A percentile compares a stretch with the other conserved stretches of the same genome.
Evolutionary conservation across 805 yeast species (phyloP).

Genomic region (Saturnispora hagleri): DNA sequence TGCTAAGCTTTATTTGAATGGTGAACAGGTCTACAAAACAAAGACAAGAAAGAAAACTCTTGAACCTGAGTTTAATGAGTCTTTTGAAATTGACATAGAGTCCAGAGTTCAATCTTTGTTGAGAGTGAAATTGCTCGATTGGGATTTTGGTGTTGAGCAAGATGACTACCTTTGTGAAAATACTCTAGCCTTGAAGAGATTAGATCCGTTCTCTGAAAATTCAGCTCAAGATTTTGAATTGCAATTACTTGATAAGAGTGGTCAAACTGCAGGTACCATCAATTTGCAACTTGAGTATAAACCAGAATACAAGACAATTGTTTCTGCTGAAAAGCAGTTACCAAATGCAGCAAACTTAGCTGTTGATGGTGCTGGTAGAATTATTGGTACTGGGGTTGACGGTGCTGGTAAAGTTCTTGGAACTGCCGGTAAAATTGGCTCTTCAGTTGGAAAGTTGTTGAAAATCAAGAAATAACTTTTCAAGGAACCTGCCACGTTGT

Average conservation of each 20-base stretch:
- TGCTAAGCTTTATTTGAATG: slow-evolving; percentile 58
- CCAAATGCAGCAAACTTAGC: slow-evolving; percentile 30
- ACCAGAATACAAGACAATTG: slow-evolving; percentile 51
- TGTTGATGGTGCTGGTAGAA: slow-evolving; percentile 39
- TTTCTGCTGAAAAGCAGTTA: slow-evolving; percentile 34
- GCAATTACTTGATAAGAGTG: slow-evolving; percentile 40
- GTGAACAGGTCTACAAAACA: slow-evolving; percentile 58
- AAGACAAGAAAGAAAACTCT: slow-evolving; percentile 79
- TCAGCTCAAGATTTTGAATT: slow-evolving; percentile 39
- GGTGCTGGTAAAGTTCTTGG: slow-evolving; percentile 32
- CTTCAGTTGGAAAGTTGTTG: slow-evolving; percentile 23
- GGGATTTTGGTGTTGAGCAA: slow-evolving; percentile 87
- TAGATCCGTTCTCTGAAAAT: slow-evolving; percentile 44
- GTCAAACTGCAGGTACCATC: slow-evolving; percentile 54
- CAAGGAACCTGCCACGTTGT: background rate
- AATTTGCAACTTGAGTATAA: slow-evolving; percentile 52
- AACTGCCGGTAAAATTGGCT: slow-evolving; percentile 46
- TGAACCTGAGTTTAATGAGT: slow-evolving; percentile 85
- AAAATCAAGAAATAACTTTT: slow-evolving; percentile 18
- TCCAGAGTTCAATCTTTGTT: slow-evolving; percentile 56
- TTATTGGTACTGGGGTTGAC: slow-evolving; percentile 33
- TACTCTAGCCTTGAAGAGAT: slow-evolving; percentile 43
- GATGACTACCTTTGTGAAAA: slow-evolving; percentile 78
- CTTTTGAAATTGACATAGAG: slow-evolving; percentile 41
- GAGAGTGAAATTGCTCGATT: slow-evolving; percentile 59